These are phyloP conservation scores for Microcera coccophila DNA, from an alignment of 2,329 filamentous ascomycete genomes.

Conservation along the genomic window DNA sequence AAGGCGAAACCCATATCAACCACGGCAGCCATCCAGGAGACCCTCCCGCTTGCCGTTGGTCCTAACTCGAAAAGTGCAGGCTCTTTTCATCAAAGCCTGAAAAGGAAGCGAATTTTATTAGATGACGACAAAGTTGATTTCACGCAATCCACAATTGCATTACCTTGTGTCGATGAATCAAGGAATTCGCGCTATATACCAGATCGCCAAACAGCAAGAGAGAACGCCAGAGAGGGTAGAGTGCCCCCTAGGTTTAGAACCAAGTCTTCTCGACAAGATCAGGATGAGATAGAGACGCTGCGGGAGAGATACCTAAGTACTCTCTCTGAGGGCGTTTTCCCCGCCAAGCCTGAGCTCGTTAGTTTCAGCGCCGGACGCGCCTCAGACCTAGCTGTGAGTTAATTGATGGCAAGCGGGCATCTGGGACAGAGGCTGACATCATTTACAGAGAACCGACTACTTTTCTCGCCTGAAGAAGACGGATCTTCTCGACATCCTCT, in stretches of 20 bases:
- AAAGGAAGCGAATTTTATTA: conserved; percentile 28
- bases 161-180: conserved; percentile 19
- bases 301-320: conserved; percentile 31
- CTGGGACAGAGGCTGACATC: background rate
- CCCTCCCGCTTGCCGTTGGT: conserved; percentile 2
- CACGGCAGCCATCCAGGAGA: conserved; percentile 4
- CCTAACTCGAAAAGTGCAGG: background rate
- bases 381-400: conserved; percentile 34
- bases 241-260: conserved; percentile 5
- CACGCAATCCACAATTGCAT: conserved; percentile 30
- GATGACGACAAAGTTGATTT: conserved; percentile 26
- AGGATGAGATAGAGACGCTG: conserved; percentile 28
- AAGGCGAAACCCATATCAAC: conserved; percentile 14
- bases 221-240: background rate
- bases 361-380: conserved; percentile 37
- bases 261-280: conserved; percentile 17
- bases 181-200: too few relatives aligned
- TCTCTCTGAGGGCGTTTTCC: conserved; percentile 30
- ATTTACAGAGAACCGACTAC: conserved; percentile 35
- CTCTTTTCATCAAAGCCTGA: conserved; percentile 15
- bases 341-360: conserved; percentile 36
- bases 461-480: conserved; percentile 36
- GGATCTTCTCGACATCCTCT: conserved; percentile 39
- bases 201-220: too few relatives aligned
- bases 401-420: too few relatives aligned